Evolutionary conservation across 2,329 filamentous ascomycete species (phyloP).

Genomic region (Pezizomycotina sp.): DNA sequence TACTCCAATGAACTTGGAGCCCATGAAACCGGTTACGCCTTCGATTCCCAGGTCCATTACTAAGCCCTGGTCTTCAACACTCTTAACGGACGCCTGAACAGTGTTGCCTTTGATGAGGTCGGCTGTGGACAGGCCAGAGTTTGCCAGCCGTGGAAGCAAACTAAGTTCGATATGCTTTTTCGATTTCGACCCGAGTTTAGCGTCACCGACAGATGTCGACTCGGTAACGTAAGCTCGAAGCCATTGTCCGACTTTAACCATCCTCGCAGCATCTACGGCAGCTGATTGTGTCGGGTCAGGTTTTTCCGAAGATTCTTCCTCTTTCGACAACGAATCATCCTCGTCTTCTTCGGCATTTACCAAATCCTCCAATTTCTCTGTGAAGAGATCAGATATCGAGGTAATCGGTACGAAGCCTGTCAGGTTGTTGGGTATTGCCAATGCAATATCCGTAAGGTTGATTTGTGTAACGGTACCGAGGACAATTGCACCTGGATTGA

Average conservation of each 20-base stretch:
- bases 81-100: slow-evolving; percentile 72
- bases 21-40: slow-evolving; percentile 63
- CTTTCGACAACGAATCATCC: slow-evolving; percentile 25
- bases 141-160: slow-evolving; percentile 60
- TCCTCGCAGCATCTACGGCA: slow-evolving; percentile 52
- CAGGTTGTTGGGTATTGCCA: slow-evolving; percentile 84
- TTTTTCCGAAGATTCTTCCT: slow-evolving; percentile 37
- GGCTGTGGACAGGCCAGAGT: slow-evolving; percentile 53
- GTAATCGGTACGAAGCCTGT: slow-evolving; percentile 79
- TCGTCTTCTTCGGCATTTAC: slow-evolving; percentile 41
- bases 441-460: slow-evolving; percentile 57
- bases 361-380: slow-evolving; percentile 48
- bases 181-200: slow-evolving; percentile 38
- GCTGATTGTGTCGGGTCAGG: too few species aligned
- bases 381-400: slow-evolving; percentile 71
- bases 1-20: slow-evolving; percentile 71
- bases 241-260: slow-evolving; percentile 77
- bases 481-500: slow-evolving; percentile 71
- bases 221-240: slow-evolving; percentile 68
- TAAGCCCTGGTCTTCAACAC: slow-evolving; percentile 88
- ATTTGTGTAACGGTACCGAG: slow-evolving; percentile 75
- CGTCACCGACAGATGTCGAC: slow-evolving; percentile 40
- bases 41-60: slow-evolving; percentile 78
- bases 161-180: slow-evolving; percentile 79
- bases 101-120: slow-evolving; percentile 61